Evolutionary conservation across 306 rosid species (phyloP), one percentile per base, ranked within the genome.

Genomic region (Ceratonia siliqua): DNA sequence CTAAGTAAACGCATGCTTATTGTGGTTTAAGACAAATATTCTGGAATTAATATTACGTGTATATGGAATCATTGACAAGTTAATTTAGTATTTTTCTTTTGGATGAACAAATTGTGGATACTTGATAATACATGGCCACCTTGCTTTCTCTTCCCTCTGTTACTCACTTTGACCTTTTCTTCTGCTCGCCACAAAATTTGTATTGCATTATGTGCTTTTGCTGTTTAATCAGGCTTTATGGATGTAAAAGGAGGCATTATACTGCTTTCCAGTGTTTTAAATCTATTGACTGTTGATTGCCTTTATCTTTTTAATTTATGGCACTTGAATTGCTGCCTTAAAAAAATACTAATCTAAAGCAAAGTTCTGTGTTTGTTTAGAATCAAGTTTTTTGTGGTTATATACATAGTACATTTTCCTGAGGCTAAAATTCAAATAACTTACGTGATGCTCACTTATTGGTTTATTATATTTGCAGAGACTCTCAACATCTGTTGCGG

Each of bases 391-490:
- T 4, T 12, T 13, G 13, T 12, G 15, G 15, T 11, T 43, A 28
- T 28, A 4, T 28, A 28, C 2, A 28, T n/a, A n/a, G n/a, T n/a
- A n/a, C n/a, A n/a, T n/a, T n/a, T 28, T 28, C 4, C 32, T 28
- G 32, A 28, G 32, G 32, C 32, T 28, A 28, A 28, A 28, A 52
- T 61, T 61, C 8, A 33, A 13, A 32, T 10, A 73, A 28, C 32
- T 20, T 28, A 43, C 38, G n/a, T n/a, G n/a, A n/a, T n/a, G 33
- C 54, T 59, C 58, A 20, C 9, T 73, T 24, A 63, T 70, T 79
- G 73, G 35, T 69, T 75, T 52, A 58, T 74, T 69, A 45, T 78
- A 64, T 63, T 45, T 87, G 87, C 87, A 93, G 98, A 89, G 83
- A 75, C 84, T 87, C 59, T 58, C 87, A 7, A 76, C 46, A 68